Conservation (phyloP, 331 rosid genomes). For the Cydonia oblonga region DNA sequence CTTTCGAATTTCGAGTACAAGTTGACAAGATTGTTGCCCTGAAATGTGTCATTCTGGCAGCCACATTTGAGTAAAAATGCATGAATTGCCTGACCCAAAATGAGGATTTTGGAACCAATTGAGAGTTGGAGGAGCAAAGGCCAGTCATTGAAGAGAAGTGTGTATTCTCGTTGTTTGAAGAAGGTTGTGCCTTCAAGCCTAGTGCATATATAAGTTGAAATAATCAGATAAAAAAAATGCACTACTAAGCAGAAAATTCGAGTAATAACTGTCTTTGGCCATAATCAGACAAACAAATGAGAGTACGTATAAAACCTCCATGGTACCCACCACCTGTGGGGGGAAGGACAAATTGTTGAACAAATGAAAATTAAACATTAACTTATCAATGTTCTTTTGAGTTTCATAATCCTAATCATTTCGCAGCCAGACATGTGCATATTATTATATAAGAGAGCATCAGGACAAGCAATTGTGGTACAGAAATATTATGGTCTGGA, state of each 20-base stretch:
- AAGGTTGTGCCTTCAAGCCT: slow-evolving; percentile 21
- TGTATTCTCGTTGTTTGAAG: not conserved
- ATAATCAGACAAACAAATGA: not conserved
- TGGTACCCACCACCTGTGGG: too few species aligned
- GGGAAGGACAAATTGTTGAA: too few species aligned
- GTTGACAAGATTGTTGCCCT: slow-evolving; percentile 33
- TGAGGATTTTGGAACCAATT: slow-evolving; percentile 22
- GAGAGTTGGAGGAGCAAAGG: slow-evolving; percentile 31
- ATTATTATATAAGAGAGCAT: not conserved
- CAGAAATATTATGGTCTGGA: not conserved
- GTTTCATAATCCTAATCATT: not conserved
- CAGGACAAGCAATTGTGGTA: not conserved
- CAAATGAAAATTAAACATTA: not conserved
- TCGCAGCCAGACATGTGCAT: not conserved
- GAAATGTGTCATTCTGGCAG: slow-evolving; percentile 22
- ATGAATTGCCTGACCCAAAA: slow-evolving; percentile 34
- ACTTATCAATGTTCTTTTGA: not conserved
- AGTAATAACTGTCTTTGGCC: not conserved
- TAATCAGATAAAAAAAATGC: slow-evolving; percentile 10
- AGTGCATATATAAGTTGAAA: slow-evolving; percentile 15
- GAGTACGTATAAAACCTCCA: not conserved
- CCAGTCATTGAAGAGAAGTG: slow-evolving; percentile 18
- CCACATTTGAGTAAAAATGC: slow-evolving; percentile 32
- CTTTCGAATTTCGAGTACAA: slow-evolving; percentile 25
- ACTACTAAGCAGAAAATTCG: not conserved